These are phyloP conservation scores for Leccinum boreale DNA, from an alignment of 768 basidiomycete species.

Conservation along the genomic window DNA sequence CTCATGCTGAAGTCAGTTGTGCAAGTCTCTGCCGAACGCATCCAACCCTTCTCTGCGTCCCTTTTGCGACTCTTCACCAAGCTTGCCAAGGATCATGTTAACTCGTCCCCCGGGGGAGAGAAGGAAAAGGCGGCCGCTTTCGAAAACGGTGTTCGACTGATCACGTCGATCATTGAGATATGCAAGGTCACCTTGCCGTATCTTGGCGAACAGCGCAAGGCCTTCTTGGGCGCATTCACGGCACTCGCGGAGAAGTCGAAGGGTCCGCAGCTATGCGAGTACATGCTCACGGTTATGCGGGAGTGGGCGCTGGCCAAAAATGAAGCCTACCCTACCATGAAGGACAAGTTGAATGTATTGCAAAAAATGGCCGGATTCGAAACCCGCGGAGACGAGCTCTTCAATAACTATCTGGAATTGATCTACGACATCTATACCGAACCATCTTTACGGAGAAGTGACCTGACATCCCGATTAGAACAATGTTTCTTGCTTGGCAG, in stretches of 20 bases:
- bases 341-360: constrained; percentile 89
- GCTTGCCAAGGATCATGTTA: constrained; percentile 84
- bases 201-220: constrained; percentile 83
- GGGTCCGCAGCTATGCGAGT: constrained; percentile 71
- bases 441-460: constrained; percentile 79
- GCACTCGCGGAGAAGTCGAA: constrained; percentile 89
- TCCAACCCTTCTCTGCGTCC: constrained; percentile 72
- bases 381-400: constrained; percentile 66
- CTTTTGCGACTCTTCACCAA: constrained; percentile 84
- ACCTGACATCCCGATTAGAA: constrained; percentile 90
- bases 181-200: constrained; percentile 76
- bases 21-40: constrained; percentile 72
- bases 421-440: constrained; percentile 95
- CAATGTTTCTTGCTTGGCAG: constrained; percentile 92
- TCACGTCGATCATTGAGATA: constrained; percentile 82
- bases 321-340: constrained; percentile 87
- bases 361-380: constrained; percentile 88
- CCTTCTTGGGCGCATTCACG: constrained; percentile 72
- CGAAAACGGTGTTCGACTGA: constrained; percentile 59
- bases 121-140: constrained; percentile 33
- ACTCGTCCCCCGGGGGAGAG: constrained; percentile 41
- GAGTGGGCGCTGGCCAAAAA: constrained; percentile 88
- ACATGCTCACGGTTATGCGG: constrained; percentile 80
- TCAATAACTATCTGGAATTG: constrained; percentile 80
- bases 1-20: constrained; percentile 87